Base-by-base conservation (phyloP, 139 green algal genomes). In the Nannochloris sp. region DNA sequence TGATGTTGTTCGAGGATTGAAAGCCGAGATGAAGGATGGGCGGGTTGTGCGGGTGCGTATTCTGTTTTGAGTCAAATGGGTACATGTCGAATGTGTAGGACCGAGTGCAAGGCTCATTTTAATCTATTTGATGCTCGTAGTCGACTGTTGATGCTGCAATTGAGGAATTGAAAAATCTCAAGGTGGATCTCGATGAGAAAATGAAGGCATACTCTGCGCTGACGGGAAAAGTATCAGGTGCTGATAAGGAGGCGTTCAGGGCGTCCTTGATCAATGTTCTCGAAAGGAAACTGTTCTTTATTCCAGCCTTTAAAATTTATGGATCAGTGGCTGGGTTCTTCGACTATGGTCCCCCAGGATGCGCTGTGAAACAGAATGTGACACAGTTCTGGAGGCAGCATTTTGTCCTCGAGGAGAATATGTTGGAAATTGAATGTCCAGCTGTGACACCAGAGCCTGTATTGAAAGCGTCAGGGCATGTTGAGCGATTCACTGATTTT, bases 221-320 rank as follows among this genome's bases (percentile, higher is more conserved):
- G 14, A 83, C 72, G 2, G 85, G 87, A 69, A 86, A 88, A 72
- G 59, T 67, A 5, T 78, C 80, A 1, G 45, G 57, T 5, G 74
- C 78, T 48, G 86, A 77, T 73, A 92, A 90, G 69, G 85, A 95
- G 68, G 79, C 80, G 0, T 91, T 96, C 67, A 78, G 91, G 0
- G 74, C 80, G 10, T 71, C 76, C 4, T 58, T 97, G 69, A 82
- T 65, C 29, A 91, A 89, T 62, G 70, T 80, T 1, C 72, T 99
- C 64, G 87, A 97, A 72, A 77, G 86, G 2, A 78, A 89, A 16
- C 72, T 98, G 28, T 99, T 99, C 75, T 95, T 91, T 82, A 91
- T 97, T 48, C 93, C 93, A 9, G 91, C 84, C 3, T 99, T 97
- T 80, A 94, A 95, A 56, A 98, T 99, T 69, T 99, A 99, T 74